Evolutionary conservation across 1,139 yeast genomes (phyloP).

Genomic region (Kluyveromyces sp.): DNA sequence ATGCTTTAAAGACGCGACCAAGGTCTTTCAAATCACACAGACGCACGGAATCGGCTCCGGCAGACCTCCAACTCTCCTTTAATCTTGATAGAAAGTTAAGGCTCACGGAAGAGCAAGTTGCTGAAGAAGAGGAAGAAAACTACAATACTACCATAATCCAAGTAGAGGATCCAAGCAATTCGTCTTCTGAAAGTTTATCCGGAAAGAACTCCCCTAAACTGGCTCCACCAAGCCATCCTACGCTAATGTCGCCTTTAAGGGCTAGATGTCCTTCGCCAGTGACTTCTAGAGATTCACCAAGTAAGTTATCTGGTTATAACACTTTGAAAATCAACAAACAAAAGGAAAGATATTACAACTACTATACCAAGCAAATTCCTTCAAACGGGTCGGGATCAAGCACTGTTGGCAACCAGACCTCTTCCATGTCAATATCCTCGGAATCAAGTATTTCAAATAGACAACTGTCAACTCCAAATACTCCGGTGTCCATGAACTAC

Average conservation of each 20-base stretch:
- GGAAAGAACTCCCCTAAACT: neutral
- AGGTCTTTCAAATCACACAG: conserved; percentile 32
- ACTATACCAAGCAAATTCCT: conserved; percentile 23
- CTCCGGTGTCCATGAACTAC: conserved; percentile 18
- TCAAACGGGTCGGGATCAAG: conserved; percentile 8
- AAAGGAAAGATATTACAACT: conserved; percentile 25
- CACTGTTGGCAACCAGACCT: conserved; percentile 8
- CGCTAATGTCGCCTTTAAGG: conserved; percentile 22
- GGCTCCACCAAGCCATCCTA: neutral
- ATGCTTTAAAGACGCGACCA: conserved; percentile 36
- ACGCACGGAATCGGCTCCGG: conserved; percentile 45
- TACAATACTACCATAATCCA: conserved; percentile 3
- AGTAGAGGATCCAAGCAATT: neutral
- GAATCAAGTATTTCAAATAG: conserved; percentile 5
- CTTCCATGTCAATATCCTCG: conserved; percentile 9
- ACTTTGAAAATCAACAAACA: conserved; percentile 27
- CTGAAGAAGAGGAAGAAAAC: conserved; percentile 10
- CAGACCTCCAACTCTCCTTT: conserved; percentile 30
- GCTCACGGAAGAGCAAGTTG: conserved; percentile 17
- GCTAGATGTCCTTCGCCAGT: conserved; percentile 18
- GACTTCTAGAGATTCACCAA: conserved; percentile 3
- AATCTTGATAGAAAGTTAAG: conserved; percentile 10
- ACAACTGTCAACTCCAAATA: conserved; percentile 11
- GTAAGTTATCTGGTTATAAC: conserved; percentile 9
- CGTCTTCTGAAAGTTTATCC: neutral